A percentile compares a stretch with the other conserved stretches of the same genome.
Conservation (phyloP, 345 rosid genomes). For the Populus deltoides region DNA sequence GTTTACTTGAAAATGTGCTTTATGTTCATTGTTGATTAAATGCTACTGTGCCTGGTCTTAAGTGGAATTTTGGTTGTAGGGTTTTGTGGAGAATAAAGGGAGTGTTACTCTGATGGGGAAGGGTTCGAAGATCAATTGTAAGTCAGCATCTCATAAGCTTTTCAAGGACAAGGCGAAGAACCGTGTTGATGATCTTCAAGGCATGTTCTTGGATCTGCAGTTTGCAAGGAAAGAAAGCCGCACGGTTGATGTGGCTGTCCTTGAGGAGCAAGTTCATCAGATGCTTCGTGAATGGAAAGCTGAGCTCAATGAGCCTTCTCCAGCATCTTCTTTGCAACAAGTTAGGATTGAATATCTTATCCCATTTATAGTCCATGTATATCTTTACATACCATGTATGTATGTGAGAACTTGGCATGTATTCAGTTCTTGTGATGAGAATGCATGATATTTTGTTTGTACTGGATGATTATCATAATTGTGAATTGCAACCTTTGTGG, state of each 20-base stretch:
- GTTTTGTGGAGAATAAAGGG: conserved; percentile 10
- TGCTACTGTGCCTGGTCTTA: neutral
- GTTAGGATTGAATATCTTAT: conserved; percentile 39
- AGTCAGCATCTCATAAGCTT: conserved; percentile 88
- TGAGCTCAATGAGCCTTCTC: conserved; percentile 97
- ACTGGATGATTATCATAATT: neutral
- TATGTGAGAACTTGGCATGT: neutral
- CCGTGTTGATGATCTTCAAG: conserved; percentile 97
- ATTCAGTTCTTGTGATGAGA: neutral
- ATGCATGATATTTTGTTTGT: conserved; percentile 10
- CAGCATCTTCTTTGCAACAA: conserved; percentile 94
- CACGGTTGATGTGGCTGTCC: conserved; percentile 56
- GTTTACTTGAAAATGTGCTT: neutral
- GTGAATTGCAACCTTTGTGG: conserved; percentile 8
- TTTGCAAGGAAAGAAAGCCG: conserved; percentile 92
- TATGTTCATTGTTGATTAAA: neutral
- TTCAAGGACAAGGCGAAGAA: conserved; percentile 96
- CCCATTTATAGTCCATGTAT: conserved; percentile 17
- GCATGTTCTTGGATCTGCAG: conserved; percentile 80
- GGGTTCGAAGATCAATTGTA: conserved; percentile 79
- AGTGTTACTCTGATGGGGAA: conserved; percentile 55
- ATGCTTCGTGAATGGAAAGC: conserved; percentile 99
- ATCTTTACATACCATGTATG: conserved; percentile 1
- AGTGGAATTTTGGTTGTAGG: neutral
- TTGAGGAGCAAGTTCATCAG: conserved; percentile 99